Conservation (phyloP, 805 yeast species). For the Ogataea chonburiensis region DNA sequence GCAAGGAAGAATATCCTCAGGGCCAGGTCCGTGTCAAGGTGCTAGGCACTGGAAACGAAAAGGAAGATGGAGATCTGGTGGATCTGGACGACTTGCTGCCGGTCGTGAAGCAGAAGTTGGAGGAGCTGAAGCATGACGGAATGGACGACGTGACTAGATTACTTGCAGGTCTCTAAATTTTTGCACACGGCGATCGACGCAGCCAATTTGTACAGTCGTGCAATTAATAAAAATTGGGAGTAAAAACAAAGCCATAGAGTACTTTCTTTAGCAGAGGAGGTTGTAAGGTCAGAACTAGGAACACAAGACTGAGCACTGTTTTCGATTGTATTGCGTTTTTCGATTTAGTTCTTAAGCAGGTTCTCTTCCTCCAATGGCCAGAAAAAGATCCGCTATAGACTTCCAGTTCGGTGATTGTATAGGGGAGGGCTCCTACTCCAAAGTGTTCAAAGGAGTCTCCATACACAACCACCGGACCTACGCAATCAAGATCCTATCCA, state of each 20-base stretch:
- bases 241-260: slow-evolving; percentile 5
- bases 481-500: slow-evolving; percentile 89
- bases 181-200: slow-evolving; percentile 2
- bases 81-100: slow-evolving; percentile 57
- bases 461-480: slow-evolving; percentile 68
- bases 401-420: slow-evolving; percentile 84
- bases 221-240: slow-evolving; percentile 7
- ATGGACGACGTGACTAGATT: slow-evolving; percentile 64
- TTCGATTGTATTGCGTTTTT: too few relatives aligned
- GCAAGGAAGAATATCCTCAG: slow-evolving; percentile 86
- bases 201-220: slow-evolving; percentile 5
- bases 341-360: too few relatives aligned
- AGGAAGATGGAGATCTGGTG: slow-evolving; percentile 81
- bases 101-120: slow-evolving; percentile 42
- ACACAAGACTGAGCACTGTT: too few relatives aligned
- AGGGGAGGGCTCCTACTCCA: slow-evolving; percentile 96
- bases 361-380: slow-evolving; percentile 35
- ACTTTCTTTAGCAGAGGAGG: slow-evolving; percentile 8
- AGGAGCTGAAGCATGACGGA: slow-evolving; percentile 46
- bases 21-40: slow-evolving; percentile 85
- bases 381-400: slow-evolving; percentile 68
- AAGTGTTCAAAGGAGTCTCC: slow-evolving; percentile 86
- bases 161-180: slow-evolving; percentile 48
- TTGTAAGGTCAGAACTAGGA: slow-evolving; percentile 7
- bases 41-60: slow-evolving; percentile 78